phyloP scores from a whole-genome alignment of 441 rosid species.

The Capsella rubella region DNA sequence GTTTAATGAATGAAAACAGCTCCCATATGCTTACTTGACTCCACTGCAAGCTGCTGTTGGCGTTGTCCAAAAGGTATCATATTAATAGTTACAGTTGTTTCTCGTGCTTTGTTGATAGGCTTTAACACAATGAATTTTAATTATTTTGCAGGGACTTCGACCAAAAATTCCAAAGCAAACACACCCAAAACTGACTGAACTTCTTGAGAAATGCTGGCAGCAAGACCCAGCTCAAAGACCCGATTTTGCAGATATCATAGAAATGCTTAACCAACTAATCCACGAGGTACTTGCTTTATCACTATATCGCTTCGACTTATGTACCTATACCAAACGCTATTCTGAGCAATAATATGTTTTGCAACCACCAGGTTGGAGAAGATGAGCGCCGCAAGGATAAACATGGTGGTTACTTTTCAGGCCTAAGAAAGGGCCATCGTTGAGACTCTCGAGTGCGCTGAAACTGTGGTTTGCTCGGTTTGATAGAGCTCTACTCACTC shows the following conservation, averaged over 20 bases:
- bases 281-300: conserved; percentile 61
- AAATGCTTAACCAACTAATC: conserved; percentile 65
- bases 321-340: conserved; percentile 18
- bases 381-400: conserved; percentile 57
- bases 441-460: conserved; percentile 44
- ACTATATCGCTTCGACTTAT: not conserved
- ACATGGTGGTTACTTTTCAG: conserved; percentile 57
- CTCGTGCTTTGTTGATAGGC: not conserved
- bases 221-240: conserved; percentile 85
- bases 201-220: conserved; percentile 91
- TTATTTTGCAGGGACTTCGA: conserved; percentile 62
- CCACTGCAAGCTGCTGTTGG: conserved; percentile 98
- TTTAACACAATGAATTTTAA: conserved; percentile 1
- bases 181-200: conserved; percentile 72
- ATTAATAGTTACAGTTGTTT: not conserved
- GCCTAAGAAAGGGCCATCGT: conserved; percentile 59
- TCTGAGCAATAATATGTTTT: conserved; percentile 22
- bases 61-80: conserved; percentile 88
- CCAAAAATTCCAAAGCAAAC: conserved; percentile 87
- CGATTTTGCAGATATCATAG: conserved; percentile 73
- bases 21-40: conserved; percentile 77
- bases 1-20: conserved; percentile 51
- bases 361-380: conserved; percentile 62
- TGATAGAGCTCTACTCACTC: conserved; percentile 33
- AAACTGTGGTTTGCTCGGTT: conserved; percentile 40